Evolutionary conservation across 108 stramenopile genomes (phyloP), one percentile per base, ranked within the genome.

Genomic region (Nitzschia sp.): DNA sequence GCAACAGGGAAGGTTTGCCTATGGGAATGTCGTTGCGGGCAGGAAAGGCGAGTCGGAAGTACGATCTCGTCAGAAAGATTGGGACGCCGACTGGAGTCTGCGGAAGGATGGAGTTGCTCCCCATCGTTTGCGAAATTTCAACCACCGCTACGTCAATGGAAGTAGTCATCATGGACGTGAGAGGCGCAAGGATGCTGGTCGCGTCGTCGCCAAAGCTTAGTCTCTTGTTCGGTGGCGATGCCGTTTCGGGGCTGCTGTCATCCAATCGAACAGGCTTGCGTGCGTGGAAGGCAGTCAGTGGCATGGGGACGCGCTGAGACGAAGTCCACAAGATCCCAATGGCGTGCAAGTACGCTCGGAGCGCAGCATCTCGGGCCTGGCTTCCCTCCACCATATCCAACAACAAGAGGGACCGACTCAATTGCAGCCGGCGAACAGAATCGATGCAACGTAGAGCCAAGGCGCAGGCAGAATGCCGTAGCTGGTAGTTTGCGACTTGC

Each of bases 351-450:
- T 79, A 83, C 30, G 65, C 66, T 17, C 64, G 59, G 29, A 75
- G 59, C 2, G 78, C 77, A 17, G 66, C 69, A 24, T 57, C 46
- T 24, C 27, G 15, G 8, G 65, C 60, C 24, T 54, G 58, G 3
- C 36, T 45, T 28, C 55, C 72, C 9, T 68, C 57, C 24, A 73
- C 36, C 23, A 73, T 32, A 9, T 63, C 69, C 11, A 66, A 32
- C 17, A 82, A 45, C n/a, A 82, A 66, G 1, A 82, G 28, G 30
- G 54, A 82, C 8, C 75, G 71, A 17, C 76, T 54, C 23, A 82
- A 55, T 34, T 63, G 54, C 17, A 76, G 54, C 1, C 76, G 71
- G 2, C 81, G 71, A 19, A 73, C 61, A 0, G 75, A 61, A 61
- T 82, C 76, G 18, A 66, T 51, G 11, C 75, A 66, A 51, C 47